phyloP scores from a whole-genome alignment of 495 filamentous ascomycete genomes.

The Penicillium subrubescens region DNA sequence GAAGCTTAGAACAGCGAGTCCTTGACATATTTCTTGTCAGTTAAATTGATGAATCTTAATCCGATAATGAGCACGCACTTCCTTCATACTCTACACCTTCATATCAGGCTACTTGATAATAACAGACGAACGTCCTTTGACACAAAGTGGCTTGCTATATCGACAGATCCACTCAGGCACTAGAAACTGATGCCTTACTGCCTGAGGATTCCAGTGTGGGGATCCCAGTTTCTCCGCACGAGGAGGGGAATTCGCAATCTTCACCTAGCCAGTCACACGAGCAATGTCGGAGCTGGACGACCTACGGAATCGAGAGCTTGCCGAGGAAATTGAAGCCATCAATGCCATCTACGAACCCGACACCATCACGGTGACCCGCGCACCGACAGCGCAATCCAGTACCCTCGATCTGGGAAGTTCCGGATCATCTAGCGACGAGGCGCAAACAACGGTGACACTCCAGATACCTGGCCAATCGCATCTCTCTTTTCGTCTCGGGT shows the following conservation, averaged over 20 bases:
- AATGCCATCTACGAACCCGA: conserved; percentile 87
- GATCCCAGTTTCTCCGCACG: conserved; percentile 23
- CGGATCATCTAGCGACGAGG: conserved; percentile 18
- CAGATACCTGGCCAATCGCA: conserved; percentile 46
- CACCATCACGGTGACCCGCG: conserved; percentile 54
- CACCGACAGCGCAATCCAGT: conserved; percentile 42
- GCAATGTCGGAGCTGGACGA: conserved; percentile 31
- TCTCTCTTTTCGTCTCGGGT: conserved; percentile 62
- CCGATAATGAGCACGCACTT: too few relatives aligned
- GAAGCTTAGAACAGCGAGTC: too few relatives aligned
- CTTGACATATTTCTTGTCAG: too few relatives aligned
- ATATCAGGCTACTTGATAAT: background rate
- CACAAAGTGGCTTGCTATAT: background rate
- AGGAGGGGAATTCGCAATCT: conserved; percentile 4
- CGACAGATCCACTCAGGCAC: background rate
- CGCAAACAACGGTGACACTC: conserved; percentile 38
- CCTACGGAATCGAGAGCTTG: conserved; percentile 61
- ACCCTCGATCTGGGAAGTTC: conserved; percentile 41
- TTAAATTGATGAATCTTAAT: too few relatives aligned
- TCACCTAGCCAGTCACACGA: conserved; percentile 9
- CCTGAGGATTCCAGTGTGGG: conserved; percentile 21
- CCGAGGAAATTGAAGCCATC: conserved; percentile 84
- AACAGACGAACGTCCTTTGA: too few relatives aligned
- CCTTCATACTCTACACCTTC: too few relatives aligned
- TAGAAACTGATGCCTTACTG: conserved; percentile 10